Conservation (phyloP, 2,329 filamentous ascomycete species). For the Scedosporium apiospermum region DNA sequence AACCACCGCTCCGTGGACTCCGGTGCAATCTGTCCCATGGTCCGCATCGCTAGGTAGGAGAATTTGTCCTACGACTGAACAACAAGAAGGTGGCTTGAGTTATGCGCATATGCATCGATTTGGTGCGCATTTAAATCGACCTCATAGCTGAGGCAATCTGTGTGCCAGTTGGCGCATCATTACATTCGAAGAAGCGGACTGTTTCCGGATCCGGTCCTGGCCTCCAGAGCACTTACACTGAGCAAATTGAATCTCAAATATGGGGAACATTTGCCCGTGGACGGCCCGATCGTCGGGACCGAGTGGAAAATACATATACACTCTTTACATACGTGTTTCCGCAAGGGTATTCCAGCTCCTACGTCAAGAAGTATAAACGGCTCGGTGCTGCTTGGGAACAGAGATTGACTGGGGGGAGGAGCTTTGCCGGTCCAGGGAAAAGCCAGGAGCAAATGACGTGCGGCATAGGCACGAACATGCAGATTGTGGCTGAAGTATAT, state of each 20-base stretch:
- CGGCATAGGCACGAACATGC: background rate
- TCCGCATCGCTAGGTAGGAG: background rate
- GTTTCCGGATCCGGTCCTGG: background rate
- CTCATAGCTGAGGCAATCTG: background rate
- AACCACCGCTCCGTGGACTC: background rate
- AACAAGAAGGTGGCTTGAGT: background rate
- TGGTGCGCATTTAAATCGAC: background rate
- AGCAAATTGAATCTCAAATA: background rate
- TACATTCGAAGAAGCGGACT: background rate
- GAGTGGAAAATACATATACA: too few relatives aligned
- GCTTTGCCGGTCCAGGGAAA: background rate
- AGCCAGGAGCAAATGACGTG: background rate
- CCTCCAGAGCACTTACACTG: too few relatives aligned
- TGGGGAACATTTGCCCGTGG: too few relatives aligned
- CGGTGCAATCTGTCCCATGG: background rate
- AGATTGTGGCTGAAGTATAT: conserved; percentile 7
- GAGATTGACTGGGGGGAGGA: background rate
- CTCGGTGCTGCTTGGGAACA: too few relatives aligned
- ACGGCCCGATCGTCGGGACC: too few relatives aligned
- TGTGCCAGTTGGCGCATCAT: background rate
- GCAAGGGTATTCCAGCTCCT: too few relatives aligned
- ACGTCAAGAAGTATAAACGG: too few relatives aligned
- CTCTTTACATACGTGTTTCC: too few relatives aligned
- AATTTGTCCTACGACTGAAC: background rate
- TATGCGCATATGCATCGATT: background rate